phyloP scores from a whole-genome alignment of 352 stramenopile species.

The Peronospora farinosa region DNA sequence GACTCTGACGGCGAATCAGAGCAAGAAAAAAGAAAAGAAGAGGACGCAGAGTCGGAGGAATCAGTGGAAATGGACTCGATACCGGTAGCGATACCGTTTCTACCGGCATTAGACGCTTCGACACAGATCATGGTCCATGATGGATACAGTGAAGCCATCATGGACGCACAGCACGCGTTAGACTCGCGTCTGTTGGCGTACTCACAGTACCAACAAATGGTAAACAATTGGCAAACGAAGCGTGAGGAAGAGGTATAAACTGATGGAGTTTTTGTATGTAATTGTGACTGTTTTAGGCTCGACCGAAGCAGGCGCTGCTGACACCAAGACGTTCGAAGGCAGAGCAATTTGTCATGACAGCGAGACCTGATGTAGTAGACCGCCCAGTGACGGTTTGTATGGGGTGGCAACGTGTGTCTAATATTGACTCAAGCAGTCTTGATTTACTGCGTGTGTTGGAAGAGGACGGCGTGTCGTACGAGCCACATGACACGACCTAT shows the following conservation, averaged over 20 bases:
- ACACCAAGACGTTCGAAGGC: slow-evolving; percentile 48
- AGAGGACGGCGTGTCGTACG: slow-evolving; percentile 80
- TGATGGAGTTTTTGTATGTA: slow-evolving; percentile 1
- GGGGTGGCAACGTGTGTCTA: slow-evolving; percentile 76
- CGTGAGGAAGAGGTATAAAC: neutral
- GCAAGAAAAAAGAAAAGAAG: slow-evolving; percentile 10
- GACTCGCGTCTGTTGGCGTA: slow-evolving; percentile 77
- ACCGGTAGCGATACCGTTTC: slow-evolving; percentile 50
- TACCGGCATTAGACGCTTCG: slow-evolving; percentile 74
- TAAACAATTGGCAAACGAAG: slow-evolving; percentile 4
- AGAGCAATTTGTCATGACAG: slow-evolving; percentile 51
- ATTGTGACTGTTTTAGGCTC: slow-evolving; percentile 27
- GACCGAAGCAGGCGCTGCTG: slow-evolving; percentile 52
- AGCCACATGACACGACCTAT: slow-evolving; percentile 81
- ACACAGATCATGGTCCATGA: slow-evolving; percentile 82
- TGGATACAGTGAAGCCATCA: slow-evolving; percentile 71
- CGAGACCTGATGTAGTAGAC: slow-evolving; percentile 57
- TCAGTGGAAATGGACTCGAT: slow-evolving; percentile 48
- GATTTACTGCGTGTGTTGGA: slow-evolving; percentile 72
- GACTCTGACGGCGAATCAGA: slow-evolving; percentile 22
- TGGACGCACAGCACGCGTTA: slow-evolving; percentile 61
- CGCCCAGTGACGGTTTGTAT: slow-evolving; percentile 78
- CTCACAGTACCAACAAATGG: slow-evolving; percentile 81
- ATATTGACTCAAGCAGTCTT: slow-evolving; percentile 65
- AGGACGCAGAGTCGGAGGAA: slow-evolving; percentile 25